Evolutionary conservation across 208 protist genomes (phyloP), one percentile per base, ranked within the genome.

Genomic region (Borovskyia barvae): DNA sequence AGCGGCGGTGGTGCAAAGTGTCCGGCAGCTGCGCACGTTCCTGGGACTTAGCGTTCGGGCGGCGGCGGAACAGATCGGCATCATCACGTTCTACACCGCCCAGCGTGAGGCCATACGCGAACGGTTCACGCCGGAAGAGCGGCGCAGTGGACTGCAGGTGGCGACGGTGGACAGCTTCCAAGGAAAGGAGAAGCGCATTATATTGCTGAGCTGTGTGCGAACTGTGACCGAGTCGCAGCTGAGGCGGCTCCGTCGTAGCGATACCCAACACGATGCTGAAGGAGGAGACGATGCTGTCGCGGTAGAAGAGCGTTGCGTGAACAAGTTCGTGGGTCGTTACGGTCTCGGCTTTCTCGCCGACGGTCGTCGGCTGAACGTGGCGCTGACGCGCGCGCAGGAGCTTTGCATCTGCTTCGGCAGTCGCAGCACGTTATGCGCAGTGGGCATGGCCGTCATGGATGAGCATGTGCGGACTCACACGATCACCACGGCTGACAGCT

Each of bases 131-230:
- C 40, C 11, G 7, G 79, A 88, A 48, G 89, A 95, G 59, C 53
- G 62, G 24, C 37, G 52, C 3, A 78, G 71, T 28, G 73, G 66
- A n/a, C 19, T 96, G 50, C 79, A 95, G 70, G 60, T 98, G 6
- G 67, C 81, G 6, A 92, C 95, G 1, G 92, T 97, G 22, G 95
- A 98, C 74, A 91, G 87, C 52, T 97, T 96, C 55, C 93, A 98
- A 67, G 95, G 95, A 1, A 87, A 89, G 47, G 95, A 98, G 72
- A 97, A 95, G 87, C 77, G 93, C 48, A 85, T 95, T 47, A 88
- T 97, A 15, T 60, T 98, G 49, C 73, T 98, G 43, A 96, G 90
- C 69, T 95, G 90, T 50, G 90, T 95, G 35, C 86, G 90, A 15
- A 77, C 84, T n/a, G 33, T 43, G 53, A 30, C 37, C 11, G 20